Conservation (phyloP, 495 filamentous ascomycete species). For the Choiromyces venosus region DNA sequence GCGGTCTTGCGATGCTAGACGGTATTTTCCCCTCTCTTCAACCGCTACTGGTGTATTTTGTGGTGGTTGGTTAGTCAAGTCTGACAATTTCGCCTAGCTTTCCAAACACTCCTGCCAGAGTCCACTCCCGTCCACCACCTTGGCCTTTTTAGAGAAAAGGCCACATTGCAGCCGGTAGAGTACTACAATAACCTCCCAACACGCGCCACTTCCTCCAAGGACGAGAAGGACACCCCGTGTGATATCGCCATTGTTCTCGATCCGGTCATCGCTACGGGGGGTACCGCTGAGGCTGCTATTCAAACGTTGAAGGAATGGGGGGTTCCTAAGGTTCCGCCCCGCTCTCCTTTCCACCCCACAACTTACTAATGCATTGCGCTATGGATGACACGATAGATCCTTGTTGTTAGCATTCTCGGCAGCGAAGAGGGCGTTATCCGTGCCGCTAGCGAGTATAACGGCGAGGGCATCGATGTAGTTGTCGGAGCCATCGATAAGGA, state of each 20-base stretch:
- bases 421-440: slow-evolving; percentile 59
- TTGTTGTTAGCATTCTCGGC: slow-evolving; percentile 71
- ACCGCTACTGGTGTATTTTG: not conserved
- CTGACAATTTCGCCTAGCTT: slow-evolving; percentile 48
- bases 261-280: slow-evolving; percentile 89
- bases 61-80: no score
- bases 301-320: slow-evolving; percentile 88
- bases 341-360: not conserved
- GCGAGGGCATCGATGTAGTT: slow-evolving; percentile 70
- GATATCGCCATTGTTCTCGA: slow-evolving; percentile 78
- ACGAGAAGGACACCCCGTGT: slow-evolving; percentile 45
- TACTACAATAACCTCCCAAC: slow-evolving; percentile 98
- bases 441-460: slow-evolving; percentile 65
- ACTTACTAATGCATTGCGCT: not conserved
- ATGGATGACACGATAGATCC: no score
- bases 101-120: slow-evolving; percentile 73
- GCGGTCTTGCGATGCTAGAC: slow-evolving; percentile 84
- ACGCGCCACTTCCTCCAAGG: slow-evolving; percentile 47
- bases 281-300: slow-evolving; percentile 82
- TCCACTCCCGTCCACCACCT: slow-evolving; percentile 86
- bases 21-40: slow-evolving; percentile 46
- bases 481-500: slow-evolving; percentile 70
- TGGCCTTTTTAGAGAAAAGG: slow-evolving; percentile 82
- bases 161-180: slow-evolving; percentile 81
- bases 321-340: slow-evolving; percentile 52